phyloP scores from a whole-genome alignment of 176 grass and related monocot species.

The Raddia guianensis region DNA sequence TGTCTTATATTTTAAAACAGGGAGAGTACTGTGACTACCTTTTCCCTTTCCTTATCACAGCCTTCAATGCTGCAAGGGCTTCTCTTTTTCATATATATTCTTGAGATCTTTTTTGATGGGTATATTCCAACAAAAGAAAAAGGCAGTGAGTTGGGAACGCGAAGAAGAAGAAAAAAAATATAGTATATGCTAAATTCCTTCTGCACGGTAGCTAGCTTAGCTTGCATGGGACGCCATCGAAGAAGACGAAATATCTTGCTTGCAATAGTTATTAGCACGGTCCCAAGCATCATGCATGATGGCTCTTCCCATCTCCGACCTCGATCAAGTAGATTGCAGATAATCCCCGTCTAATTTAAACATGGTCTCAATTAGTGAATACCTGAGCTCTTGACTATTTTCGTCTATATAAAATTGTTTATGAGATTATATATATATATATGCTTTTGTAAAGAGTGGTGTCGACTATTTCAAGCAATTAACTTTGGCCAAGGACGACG shows the following conservation, averaged over 20 bases:
- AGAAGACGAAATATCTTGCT: slow-evolving; percentile 14
- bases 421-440: too few species aligned
- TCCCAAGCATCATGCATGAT: slow-evolving; percentile 18
- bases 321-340: neutral
- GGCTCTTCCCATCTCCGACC: neutral
- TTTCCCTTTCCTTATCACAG: neutral
- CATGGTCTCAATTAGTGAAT: too few species aligned
- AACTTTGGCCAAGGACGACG: neutral
- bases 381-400: too few species aligned
- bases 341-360: too few species aligned
- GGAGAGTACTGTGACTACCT: too few species aligned
- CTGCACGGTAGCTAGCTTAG: slow-evolving; percentile 4
- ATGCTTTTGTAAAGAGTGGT: neutral
- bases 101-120: slow-evolving; percentile 16
- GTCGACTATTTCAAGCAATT: neutral
- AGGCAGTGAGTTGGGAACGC: neutral
- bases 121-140: slow-evolving; percentile 29
- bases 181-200: neutral
- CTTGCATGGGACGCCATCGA: slow-evolving; percentile 12
- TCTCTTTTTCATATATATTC: neutral
- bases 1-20: too few species aligned
- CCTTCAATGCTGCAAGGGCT: slow-evolving; percentile 16
- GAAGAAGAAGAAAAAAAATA: neutral
- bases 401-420: too few species aligned
- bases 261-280: slow-evolving; percentile 30